Evolutionary conservation across 768 basidiomycete species (phyloP), one percentile per base, ranked within the genome.

Genomic region (Pisolithus orientalis): DNA sequence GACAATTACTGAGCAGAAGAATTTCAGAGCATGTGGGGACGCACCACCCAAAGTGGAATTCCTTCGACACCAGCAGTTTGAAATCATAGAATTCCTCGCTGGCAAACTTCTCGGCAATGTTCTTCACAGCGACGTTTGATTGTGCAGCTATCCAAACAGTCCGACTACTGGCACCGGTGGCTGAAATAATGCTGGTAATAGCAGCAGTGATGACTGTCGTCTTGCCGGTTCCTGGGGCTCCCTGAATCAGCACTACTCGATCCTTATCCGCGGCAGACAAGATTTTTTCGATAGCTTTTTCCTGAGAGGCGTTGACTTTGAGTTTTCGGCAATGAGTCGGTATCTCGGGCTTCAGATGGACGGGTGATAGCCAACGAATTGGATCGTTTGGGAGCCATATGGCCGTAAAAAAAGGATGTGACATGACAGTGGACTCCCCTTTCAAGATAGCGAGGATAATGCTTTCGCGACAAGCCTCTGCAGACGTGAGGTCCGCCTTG

Each of bases 401-500:
- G 8, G 54, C 51, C 4, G 32, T 56, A 31, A 70, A 63, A 39
- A 68, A 67, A 0, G 63, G 60, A 17, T 58, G 55, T 4, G 54
- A 50, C 14, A 62, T 27, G 28, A 70, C 55, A 0, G 31, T 50
- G 1, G 58, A 49, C 7, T 1, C 17, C 3, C 42, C 9, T 24
- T 67, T 63, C 10, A 73, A 34, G 0, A 55, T 49, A 6, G 31
- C 2, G 31, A 65, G 63, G 14, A 70, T 52, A 44, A 65, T 28
- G 5, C 16, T 43, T 11, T 57, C 55, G 5, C 69, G 65, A 24
- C 16, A 3, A 4, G 57, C 49, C 51, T 87, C 84, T 4, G 87
- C 84, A 16, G 56, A 67, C 1, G 85, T 88, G 0, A 75, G 76
- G 25, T 67, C 70, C 48, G 76, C 82, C 29, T 73, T 75, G 3